These are phyloP conservation scores for Lippia alba DNA, from an alignment of 305 asterid genomes.

Conservation along the genomic window DNA sequence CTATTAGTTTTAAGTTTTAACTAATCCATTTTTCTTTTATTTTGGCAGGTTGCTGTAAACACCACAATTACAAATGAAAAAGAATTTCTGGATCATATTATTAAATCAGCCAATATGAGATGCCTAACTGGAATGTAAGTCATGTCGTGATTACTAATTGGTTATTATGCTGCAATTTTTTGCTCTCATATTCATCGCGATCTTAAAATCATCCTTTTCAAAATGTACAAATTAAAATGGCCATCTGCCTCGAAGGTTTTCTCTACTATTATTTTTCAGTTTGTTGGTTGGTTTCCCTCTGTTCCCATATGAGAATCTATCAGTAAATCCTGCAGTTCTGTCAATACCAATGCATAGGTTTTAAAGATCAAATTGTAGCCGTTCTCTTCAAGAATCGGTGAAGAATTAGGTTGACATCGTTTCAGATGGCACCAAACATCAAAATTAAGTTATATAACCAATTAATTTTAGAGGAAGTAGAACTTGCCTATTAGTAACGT, in stretches of 20 bases:
- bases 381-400: not conserved
- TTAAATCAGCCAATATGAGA: constrained; percentile 94
- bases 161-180: constrained; percentile 8
- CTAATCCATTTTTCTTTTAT: not conserved
- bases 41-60: constrained; percentile 53
- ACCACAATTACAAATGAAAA: constrained; percentile 86
- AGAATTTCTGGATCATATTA: constrained; percentile 89
- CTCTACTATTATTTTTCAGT: constrained; percentile 1
- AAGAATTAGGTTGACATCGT: not conserved
- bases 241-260: constrained; percentile 9
- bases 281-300: not conserved
- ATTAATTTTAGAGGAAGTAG: not conserved
- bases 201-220: not conserved
- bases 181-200: constrained; percentile 10
- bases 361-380: not conserved
- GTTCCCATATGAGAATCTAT: too few relatives aligned
- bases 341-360: constrained; percentile 10
- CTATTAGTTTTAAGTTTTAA: constrained; percentile 11
- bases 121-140: constrained; percentile 93
- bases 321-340: not conserved
- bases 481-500: constrained; percentile 9
- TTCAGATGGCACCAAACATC: not conserved
- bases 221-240: too few relatives aligned
- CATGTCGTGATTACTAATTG: constrained; percentile 19
- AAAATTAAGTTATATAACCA: not conserved